phyloP scores from a whole-genome alignment of 139 green algal genomes.

The Volvox africanus region DNA sequence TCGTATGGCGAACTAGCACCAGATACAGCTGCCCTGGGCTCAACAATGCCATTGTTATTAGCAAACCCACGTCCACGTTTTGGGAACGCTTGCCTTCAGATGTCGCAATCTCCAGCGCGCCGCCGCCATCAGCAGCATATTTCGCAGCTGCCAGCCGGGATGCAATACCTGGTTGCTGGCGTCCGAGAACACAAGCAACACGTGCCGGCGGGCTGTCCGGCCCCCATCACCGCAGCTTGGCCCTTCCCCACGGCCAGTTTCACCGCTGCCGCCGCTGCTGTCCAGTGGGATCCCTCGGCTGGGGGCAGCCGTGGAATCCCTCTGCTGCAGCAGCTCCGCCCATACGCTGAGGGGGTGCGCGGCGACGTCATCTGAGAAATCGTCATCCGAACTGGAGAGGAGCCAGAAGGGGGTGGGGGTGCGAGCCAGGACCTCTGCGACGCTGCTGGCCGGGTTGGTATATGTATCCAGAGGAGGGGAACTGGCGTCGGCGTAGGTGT shows the following conservation, averaged over 20 bases:
- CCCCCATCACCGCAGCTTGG: neutral
- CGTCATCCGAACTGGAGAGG: constrained; percentile 19
- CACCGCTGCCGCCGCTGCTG: neutral
- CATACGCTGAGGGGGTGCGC: constrained; percentile 20
- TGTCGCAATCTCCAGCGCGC: constrained; percentile 45
- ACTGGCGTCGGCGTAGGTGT: neutral
- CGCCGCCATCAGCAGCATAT: constrained; percentile 83
- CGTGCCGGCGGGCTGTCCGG: neutral
- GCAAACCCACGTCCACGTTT: too few relatives aligned
- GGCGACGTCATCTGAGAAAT: neutral
- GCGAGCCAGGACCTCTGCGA: neutral
- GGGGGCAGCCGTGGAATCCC: neutral
- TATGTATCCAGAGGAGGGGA: neutral
- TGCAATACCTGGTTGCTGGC: constrained; percentile 63
- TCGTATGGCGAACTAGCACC: too few relatives aligned
- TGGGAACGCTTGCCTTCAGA: constrained; percentile 49
- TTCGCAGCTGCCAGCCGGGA: constrained; percentile 91
- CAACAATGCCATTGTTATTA: too few relatives aligned
- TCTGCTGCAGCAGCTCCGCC: neutral
- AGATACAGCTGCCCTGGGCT: too few relatives aligned
- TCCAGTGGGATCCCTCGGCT: too few relatives aligned
- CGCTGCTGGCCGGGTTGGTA: neutral
- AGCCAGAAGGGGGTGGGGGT: constrained; percentile 55
- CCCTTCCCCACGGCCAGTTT: neutral
- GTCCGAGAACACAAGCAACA: constrained; percentile 82